Base-by-base conservation (phyloP, 2,329 filamentous ascomycete species). In the Aspergillus viridinutans region DNA sequence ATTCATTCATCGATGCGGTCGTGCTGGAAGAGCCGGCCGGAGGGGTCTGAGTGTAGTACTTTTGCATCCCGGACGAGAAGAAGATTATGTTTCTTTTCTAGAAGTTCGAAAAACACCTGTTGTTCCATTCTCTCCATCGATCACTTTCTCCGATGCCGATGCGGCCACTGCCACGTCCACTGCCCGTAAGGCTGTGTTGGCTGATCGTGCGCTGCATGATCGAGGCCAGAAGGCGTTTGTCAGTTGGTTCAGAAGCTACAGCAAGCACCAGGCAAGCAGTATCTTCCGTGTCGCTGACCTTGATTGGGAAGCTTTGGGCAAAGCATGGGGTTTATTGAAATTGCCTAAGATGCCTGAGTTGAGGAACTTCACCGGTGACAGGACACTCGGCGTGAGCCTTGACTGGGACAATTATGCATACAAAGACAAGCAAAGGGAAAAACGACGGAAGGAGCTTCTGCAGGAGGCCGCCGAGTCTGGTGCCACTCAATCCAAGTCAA, bases 311-410 rank as follows among this genome's bases (percentile, higher is more conserved):
- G 88, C 92, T 53, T 80, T 94, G 0, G 93, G 87, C 0, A 81
- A 85, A 54, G 89, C 88, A 0, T 99, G 93, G 90, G 94, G 90
- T 1, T 80, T 99, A 0, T 80, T 97, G 2, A 87, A 87, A 52
- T 81, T 97, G 61, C 94, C 94, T 3, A 91, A 89, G 70, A 99
- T 99, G 94, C 93, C 94, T 0, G 94, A 99, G 73, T 77, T 90
- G 53, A 88, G 87, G 66, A 83, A 80, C 0, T 93, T 89, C 79
- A 82, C 85, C 12, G 88, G 88, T 4, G 88, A 90, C 69, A 81
- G 82, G 60, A 82, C 77, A 23, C 76, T 87, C 2, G 81, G 82
- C 1, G 76, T 91, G 10, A 61, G 58, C 1, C 52, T 76, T 3
- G 84, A 91, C 70, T 87, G 89, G 81, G 81, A 87, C 47, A 78